Evolutionary conservation across 2,329 filamentous ascomycete species (phyloP), one percentile per base, ranked within the genome.

Genomic region (Aspergillus alliaceus): DNA sequence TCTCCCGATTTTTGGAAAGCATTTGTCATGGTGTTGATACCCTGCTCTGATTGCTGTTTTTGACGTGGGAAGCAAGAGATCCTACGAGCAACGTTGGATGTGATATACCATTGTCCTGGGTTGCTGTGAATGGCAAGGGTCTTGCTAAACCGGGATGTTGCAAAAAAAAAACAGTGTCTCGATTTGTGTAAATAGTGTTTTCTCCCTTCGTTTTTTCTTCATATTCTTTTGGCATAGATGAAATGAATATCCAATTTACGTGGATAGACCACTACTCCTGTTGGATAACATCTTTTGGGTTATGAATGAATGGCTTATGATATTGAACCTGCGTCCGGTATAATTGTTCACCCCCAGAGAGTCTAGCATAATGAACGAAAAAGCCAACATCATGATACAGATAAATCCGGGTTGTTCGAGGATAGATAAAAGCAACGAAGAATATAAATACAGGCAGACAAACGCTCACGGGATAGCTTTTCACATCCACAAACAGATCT

Each of bases 401-500:
- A 24, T 25, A 29, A 7, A 7, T 27, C 14, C 7, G 27, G 3
- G 25, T 3, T 42, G 14, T 27, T 44, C 3, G 24, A 15, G n/a
- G 7, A 11, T 15, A 35, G 3, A 14, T 12, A 35, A 35, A 27
- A 14, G 7, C 3, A 27, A 27, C 40, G 15, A 5, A 44, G n/a
- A 29, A 25, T 44, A 22, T 9, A 25, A 14, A n/a, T 15, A 29
- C 24, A 29, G 8, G 6, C 7, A 42, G 3, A 25, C 39, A 25
- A n/a, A 25, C 22, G 39, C 22, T 24, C 39, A 24, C 11, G 4
- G 24, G 2, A 6, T 24, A 3, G 14, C 22, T 22, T n/a, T 20
- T 54, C n/a, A 96, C 82, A 89, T 89, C 92, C 93, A 99, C 34
- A 99, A 77, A 73, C 90, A 96, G 25, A 98, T 75, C 76, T 98